These are phyloP conservation scores for Pontederia crassipes DNA, from an alignment of 176 grass and related monocot species.

Conservation along the genomic window DNA sequence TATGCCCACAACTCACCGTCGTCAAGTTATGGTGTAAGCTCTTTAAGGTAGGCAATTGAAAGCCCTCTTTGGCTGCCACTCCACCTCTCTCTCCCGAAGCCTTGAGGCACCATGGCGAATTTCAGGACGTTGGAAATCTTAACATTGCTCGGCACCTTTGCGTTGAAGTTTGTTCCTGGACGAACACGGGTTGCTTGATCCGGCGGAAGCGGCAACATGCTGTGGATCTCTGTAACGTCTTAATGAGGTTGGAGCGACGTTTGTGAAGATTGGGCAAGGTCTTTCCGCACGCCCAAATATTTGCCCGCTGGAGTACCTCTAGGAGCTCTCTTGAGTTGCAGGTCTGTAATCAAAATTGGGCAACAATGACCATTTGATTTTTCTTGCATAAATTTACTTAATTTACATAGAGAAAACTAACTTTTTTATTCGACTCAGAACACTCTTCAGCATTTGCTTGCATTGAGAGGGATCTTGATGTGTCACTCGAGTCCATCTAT, in stretches of 20 bases:
- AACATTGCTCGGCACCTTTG: slow-evolving; percentile 52
- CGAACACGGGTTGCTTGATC: slow-evolving; percentile 40
- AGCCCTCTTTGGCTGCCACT: too few species aligned
- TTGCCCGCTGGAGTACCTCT: slow-evolving; percentile 80
- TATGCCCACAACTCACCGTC: slow-evolving; percentile 70
- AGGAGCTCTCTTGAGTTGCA: slow-evolving; percentile 92
- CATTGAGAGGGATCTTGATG: slow-evolving; percentile 76
- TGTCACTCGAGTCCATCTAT: slow-evolving; percentile 67
- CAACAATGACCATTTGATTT: not conserved
- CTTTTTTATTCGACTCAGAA: slow-evolving; percentile 38
- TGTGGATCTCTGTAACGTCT: slow-evolving; percentile 57
- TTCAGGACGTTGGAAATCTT: slow-evolving; percentile 61
- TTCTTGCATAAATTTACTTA: not conserved
- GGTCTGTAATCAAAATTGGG: slow-evolving; percentile 18
- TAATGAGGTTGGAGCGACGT: slow-evolving; percentile 83
- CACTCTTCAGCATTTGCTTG: slow-evolving; percentile 79
- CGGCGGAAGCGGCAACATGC: slow-evolving; percentile 47
- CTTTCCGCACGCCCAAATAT: slow-evolving; percentile 80
- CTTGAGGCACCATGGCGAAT: slow-evolving; percentile 2
- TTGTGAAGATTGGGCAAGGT: slow-evolving; percentile 96
- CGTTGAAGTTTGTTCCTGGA: slow-evolving; percentile 44
- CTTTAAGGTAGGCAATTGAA: slow-evolving; percentile 31
- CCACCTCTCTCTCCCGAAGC: not conserved
- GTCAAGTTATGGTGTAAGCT: slow-evolving; percentile 57
- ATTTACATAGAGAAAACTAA: not conserved